phyloP scores from a whole-genome alignment of 257 asterid genomes.

The Ballota nigra region DNA sequence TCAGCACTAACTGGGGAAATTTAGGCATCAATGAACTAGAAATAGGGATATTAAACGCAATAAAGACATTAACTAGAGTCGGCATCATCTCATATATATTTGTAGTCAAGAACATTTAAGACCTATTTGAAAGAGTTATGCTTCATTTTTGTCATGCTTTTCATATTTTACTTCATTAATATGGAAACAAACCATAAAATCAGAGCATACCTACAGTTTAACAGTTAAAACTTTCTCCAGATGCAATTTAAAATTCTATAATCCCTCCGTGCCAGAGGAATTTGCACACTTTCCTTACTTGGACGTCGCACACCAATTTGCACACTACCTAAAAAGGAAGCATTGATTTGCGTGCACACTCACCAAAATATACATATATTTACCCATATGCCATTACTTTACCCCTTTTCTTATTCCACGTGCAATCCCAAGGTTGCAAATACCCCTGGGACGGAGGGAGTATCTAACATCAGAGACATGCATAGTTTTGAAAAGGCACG shows the following conservation, averaged over 20 bases:
- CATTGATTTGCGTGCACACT: too few relatives aligned
- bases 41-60: not conserved
- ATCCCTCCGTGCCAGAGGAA: too few relatives aligned
- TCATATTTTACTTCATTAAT: not conserved
- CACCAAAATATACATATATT: too few relatives aligned
- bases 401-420: too few relatives aligned
- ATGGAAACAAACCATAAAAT: not conserved
- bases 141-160: not conserved
- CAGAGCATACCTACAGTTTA: not conserved
- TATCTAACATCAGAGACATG: too few relatives aligned
- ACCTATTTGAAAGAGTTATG: not conserved
- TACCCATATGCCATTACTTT: too few relatives aligned
- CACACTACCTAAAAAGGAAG: too few relatives aligned
- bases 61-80: not conserved
- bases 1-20: not conserved
- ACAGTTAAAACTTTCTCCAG: not conserved
- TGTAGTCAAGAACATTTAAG: not conserved
- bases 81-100: not conserved
- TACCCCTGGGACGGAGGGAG: too few relatives aligned
- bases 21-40: not conserved
- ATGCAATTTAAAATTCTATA: not conserved
- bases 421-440: too few relatives aligned
- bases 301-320: too few relatives aligned
- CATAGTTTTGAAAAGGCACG: too few relatives aligned
- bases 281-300: too few relatives aligned